Evolutionary conservation across 805 yeast genomes (phyloP), one percentile per base, ranked within the genome.

Genomic region (Teunomyces barrocoloradensis): DNA sequence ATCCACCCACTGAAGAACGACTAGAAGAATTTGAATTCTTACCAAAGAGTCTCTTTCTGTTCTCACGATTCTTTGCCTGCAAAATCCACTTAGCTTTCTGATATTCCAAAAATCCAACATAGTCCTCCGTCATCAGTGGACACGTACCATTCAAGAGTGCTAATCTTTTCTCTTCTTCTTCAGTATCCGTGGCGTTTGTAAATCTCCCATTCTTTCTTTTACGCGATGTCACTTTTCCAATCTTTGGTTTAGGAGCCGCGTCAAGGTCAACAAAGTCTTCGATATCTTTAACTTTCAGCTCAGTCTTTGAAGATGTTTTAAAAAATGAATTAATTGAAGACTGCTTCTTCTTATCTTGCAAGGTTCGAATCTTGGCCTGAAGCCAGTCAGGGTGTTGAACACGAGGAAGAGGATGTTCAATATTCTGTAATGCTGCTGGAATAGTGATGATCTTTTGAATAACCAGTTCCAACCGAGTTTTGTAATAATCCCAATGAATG

Each of bases 341-440:
- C 65, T 92, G 98, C 58, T 87, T 87, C 58, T 79, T 74, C 48
- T 78, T 80, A 60, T 88, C 92, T 46, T 81, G 81, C 46, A 74
- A 79, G 5, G 68, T 69, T 2, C 77, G 74, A 45, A 92, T 81
- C 49, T 78, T 79, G 55, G 77, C 83, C 49, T 76, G 78, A 47
- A 94, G 73, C 99, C 99, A 94, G 27, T 85, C 94, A 0, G 99
- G 99, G 59, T 92, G 97, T 3, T 80, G 80, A 5, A 95, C 92
- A 55, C 97, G 75, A 4, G 97, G 97, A 38, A 95, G 97, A 0
- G 99, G 99, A 59, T 94, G 95, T 11, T 74, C 68, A 13, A 92
- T 80, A 44, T 82, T 81, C 69, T 94, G 99, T 46, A 92, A 73
- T 5, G 97, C 98, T 4, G 99, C 99, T 2, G 99, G 99, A 55